phyloP scores from a whole-genome alignment of 345 rosid species.

The Populus alba region DNA sequence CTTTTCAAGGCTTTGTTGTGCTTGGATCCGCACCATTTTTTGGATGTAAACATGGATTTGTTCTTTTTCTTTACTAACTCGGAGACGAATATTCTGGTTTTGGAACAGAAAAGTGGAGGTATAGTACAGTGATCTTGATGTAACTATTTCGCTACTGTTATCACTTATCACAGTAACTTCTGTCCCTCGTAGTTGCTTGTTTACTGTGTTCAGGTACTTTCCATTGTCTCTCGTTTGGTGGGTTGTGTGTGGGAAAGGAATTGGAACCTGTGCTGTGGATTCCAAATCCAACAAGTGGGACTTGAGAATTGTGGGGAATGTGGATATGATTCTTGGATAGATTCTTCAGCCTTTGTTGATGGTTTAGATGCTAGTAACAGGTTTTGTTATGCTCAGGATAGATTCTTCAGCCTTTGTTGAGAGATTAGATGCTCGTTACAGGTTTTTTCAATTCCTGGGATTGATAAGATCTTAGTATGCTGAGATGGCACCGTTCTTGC shows the following conservation, averaged over 20 bases:
- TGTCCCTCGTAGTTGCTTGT: neutral
- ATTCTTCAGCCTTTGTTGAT: neutral
- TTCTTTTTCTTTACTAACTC: slow-evolving; percentile 13
- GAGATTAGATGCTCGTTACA: neutral
- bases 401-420: slow-evolving; percentile 7
- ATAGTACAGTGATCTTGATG: slow-evolving; percentile 22
- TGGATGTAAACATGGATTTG: slow-evolving; percentile 6
- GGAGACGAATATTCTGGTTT: slow-evolving; percentile 17
- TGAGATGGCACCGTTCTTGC: neutral
- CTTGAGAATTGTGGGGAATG: slow-evolving; percentile 5
- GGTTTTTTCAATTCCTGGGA: neutral
- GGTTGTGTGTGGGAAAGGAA: slow-evolving; percentile 3
- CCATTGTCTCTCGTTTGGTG: neutral
- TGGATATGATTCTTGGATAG: neutral
- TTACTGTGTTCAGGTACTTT: neutral
- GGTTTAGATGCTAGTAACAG: neutral
- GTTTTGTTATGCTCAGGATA: too few species aligned
- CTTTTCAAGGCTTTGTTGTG: neutral
- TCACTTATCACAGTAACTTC: neutral
- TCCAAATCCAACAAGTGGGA: slow-evolving; percentile 18
- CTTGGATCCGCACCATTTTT: neutral
- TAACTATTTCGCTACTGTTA: slow-evolving; percentile 21
- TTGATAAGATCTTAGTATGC: neutral
- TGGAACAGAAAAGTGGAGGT: neutral
- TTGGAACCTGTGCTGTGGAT: slow-evolving; percentile 22